Conservation (phyloP, 768 basidiomycete species). For the Tricholoma saponaceum region DNA sequence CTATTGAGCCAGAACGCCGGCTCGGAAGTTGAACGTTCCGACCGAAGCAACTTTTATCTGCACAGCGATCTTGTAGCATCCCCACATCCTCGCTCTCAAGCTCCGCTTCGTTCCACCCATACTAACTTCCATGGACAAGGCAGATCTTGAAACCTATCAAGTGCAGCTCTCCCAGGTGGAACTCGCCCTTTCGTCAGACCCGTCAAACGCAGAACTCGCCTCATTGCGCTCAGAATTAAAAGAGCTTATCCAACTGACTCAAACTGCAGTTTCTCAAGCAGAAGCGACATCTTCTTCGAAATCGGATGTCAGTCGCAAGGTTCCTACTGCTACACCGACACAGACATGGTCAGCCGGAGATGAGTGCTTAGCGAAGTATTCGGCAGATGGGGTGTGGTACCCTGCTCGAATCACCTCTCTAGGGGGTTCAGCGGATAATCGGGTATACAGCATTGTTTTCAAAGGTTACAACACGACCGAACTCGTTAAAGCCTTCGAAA, state of each 20-base stretch:
- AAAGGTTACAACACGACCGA: slow-evolving; percentile 92
- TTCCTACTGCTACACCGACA: slow-evolving; percentile 42
- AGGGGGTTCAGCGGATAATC: slow-evolving; percentile 76
- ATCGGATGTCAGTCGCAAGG: slow-evolving; percentile 53
- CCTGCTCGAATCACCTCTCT: slow-evolving; percentile 85
- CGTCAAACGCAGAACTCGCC: slow-evolving; percentile 66
- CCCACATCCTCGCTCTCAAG: not conserved
- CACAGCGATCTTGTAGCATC: not conserved
- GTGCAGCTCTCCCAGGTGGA: slow-evolving; percentile 89
- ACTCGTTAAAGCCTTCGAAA: slow-evolving; percentile 65
- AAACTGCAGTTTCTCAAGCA: slow-evolving; percentile 64
- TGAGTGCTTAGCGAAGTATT: slow-evolving; percentile 84
- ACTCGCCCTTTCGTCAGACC: slow-evolving; percentile 70
- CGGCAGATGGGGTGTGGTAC: slow-evolving; percentile 81
- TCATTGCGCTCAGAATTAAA: slow-evolving; percentile 74
- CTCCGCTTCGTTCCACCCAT: not conserved
- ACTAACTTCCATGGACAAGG: slow-evolving; percentile 45
- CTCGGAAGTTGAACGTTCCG: not conserved
- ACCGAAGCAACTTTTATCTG: not conserved
- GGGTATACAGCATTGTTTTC: slow-evolving; percentile 87
- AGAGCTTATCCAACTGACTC: slow-evolving; percentile 79
- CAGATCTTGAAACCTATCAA: slow-evolving; percentile 87
- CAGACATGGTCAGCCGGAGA: slow-evolving; percentile 76
- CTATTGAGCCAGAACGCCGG: too few relatives aligned
- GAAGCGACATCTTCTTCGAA: slow-evolving; percentile 62